These are phyloP conservation scores for Lyophyllum atratum DNA, from an alignment of 768 basidiomycete species.

Conservation along the genomic window DNA sequence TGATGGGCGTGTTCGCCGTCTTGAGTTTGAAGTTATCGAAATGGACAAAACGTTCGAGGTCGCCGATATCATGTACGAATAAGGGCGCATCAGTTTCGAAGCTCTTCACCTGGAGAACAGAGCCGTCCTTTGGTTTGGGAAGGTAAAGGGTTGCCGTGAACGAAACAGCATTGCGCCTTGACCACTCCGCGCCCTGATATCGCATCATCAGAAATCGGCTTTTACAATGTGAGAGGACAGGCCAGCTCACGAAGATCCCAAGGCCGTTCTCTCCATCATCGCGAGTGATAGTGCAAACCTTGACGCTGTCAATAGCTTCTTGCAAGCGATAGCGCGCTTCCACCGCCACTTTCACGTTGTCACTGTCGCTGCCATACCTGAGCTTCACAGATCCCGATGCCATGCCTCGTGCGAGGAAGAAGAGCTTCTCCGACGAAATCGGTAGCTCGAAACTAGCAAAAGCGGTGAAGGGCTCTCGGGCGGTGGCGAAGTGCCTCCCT, in stretches of 20 bases:
- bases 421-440: slow-evolving; percentile 25
- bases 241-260: slow-evolving; percentile 35
- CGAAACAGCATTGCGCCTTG: slow-evolving; percentile 9
- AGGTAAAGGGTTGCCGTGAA: slow-evolving; percentile 27
- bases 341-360: slow-evolving; percentile 25
- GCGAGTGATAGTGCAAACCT: slow-evolving; percentile 28
- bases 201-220: background rate
- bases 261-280: slow-evolving; percentile 30
- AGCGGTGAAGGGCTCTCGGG: slow-evolving; percentile 2
- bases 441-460: slow-evolving; percentile 25
- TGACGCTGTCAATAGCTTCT: slow-evolving; percentile 20
- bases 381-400: slow-evolving; percentile 26
- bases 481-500: background rate
- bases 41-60: slow-evolving; percentile 33
- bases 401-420: slow-evolving; percentile 30
- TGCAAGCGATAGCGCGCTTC: slow-evolving; percentile 22
- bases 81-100: slow-evolving; percentile 46
- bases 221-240: background rate
- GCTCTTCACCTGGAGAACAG: slow-evolving; percentile 35
- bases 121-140: slow-evolving; percentile 16
- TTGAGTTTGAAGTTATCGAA: slow-evolving; percentile 42
- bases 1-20: slow-evolving; percentile 35
- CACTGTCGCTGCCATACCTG: slow-evolving; percentile 16
- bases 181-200: slow-evolving; percentile 17
- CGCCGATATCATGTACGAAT: slow-evolving; percentile 40